Base-by-base conservation (phyloP, 2,329 filamentous ascomycete species). In the Neonectria neomacrospora region DNA sequence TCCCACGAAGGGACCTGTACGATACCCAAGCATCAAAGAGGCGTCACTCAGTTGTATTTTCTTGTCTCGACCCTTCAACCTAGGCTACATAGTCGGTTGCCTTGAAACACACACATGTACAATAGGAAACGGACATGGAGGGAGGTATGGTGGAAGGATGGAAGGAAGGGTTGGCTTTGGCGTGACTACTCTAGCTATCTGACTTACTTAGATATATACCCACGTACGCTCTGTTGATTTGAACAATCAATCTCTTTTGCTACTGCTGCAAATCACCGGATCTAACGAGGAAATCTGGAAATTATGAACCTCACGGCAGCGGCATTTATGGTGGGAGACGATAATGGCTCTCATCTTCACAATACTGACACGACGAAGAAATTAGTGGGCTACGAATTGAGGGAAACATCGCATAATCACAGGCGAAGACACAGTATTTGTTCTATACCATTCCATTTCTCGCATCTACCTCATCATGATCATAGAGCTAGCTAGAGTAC, bases 401-500 rank as follows among this genome's bases (percentile, higher is more conserved):
- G 37, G n/a, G 14, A 14, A 18, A 39, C 1, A 39, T 18, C n/a
- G 44, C 32, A 50, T 53, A 58, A 2, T 50, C 22, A 16, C 34
- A 37, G 3, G n/a, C 22, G 42, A 16, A 16, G 16, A 34, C 50
- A 62, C 14, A 39, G 28, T 16, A 8, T 44, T 58, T 63, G 53
- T 69, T 75, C 69, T 72, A 72, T 71, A 66, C 66, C 69, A 73
- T 75, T 73, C 66, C 73, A 73, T 74, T 77, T 73, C 62, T 74
- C 73, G 70, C 71, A 73, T 80, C 76, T 78, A 78, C 75, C 74
- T 80, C 75, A 71, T 80, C 76, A 72, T 80, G 72, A 78, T 80
- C 76, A 75, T 79, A 71, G 74, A 78, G 72, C 75, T 78, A 78
- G 71, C 75, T 80, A 81, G 73, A 79, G 73, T 79, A 81, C 78